Base-by-base conservation (phyloP, 768 basidiomycete genomes). In the Boletus rubescentipes region DNA sequence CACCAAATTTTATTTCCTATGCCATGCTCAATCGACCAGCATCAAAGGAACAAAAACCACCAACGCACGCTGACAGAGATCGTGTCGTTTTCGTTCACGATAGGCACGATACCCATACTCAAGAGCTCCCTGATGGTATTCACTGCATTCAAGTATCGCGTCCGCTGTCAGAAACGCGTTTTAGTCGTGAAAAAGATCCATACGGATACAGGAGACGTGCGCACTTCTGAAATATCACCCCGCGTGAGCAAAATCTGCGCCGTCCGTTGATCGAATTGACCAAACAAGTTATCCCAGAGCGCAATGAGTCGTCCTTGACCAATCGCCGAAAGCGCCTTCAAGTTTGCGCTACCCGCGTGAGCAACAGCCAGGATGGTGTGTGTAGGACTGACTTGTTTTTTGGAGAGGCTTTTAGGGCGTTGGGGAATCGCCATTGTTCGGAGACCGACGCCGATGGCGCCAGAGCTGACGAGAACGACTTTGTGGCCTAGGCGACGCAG, bases 1-100 rank as follows among this genome's bases (percentile, higher is more conserved):
- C 97, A 44, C 97, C 97, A 61, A 99, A 99, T 90, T 94, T 96
- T 58, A 99, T 98, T 87, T 99, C 97, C 93, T 95, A 65, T 9
- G 9, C 16, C 18, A n/a, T 30, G 10, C 34, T 65, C 47, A 55
- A 34, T 49, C 38, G 38, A 8, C n/a, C 29, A 50, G 26, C 38
- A 41, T 11, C 15, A 18, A n/a, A 32, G 10, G 5, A 4, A 21
- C 4, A 14, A 32, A 14, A 4, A 46, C 18, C 21, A 31, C 23
- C 29, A 6, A 83, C 91, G 69, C 67, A 96, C 93, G 74, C 93
- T 93, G 53, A 99, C 97, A 21, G 95, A 96, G 34, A 99, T 86
- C 0, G 97, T 98, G 68, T 99, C 97, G 63, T 99, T 99, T 72
- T 99, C 97, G 71, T 99, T 99, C 50, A 99, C 95, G 58, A 99